Base-by-base conservation (phyloP, 306 rosid species). In the Corylus americana region DNA sequence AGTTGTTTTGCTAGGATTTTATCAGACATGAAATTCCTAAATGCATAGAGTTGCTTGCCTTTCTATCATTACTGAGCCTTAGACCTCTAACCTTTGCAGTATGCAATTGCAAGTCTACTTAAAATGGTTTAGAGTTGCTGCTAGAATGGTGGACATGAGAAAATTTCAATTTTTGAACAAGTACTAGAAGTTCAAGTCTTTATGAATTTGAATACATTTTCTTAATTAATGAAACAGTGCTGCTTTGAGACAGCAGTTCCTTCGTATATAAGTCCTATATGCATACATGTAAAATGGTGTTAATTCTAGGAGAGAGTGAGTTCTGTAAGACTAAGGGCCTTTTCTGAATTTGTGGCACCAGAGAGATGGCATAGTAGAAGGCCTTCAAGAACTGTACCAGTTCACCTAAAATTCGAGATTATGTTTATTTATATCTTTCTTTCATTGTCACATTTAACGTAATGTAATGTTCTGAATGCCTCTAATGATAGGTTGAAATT, bases 401-500 rank as follows among this genome's bases (percentile, higher is more conserved):
- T 61, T 57, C 61, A 61, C 75, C 55, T 20, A 61, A 31, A 55
- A 73, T 51, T 44, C 20, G 20, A 57, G 55, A 12, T 59, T 51
- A 62, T 55, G 22, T 78, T 79, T 20, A 63, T 74, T 74, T 77
- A 25, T 68, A 35, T 75, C 77, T 42, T 53, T 59, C 53, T 81
- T 18, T 68, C 51, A 51, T 77, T 82, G 74, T 78, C 54, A 39
- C 13, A 59, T 16, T 61, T 20, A 51, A n/a, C 81, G 62, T 50
- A 7, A n/a, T 83, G 62, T 50, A 7, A 73, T 42, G 22, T 45
- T 74, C 6, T 29, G 14, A 70, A 55, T 35, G 3, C 29, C 22
- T 68, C 7, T 16, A 17, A 50, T 77, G 51, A 39, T 75, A 95
- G 99, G 98, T 95, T 86, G 93, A 93, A 81, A 81, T 95, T 78